Percentiles rank a stretch among this genome's conserved stretches.
phyloP scores from a whole-genome alignment of 805 yeast genomes.

The Aciculoconidium aculeatum region DNA sequence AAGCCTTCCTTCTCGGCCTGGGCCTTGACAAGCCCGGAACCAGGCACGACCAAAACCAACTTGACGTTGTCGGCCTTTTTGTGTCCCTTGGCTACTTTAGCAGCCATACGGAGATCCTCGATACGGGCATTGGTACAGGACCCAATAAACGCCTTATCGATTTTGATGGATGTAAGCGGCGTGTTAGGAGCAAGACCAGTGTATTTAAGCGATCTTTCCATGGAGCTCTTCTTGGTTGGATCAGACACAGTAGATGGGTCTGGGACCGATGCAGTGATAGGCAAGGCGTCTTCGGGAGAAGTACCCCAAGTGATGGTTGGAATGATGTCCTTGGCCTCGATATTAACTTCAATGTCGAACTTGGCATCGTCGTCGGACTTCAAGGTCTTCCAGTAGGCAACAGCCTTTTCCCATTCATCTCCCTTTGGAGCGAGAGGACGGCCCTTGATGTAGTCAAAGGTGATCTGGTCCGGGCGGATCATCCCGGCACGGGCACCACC shows the following conservation, averaged over 20 bases:
- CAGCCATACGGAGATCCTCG: constrained; percentile 95
- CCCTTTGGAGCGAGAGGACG: constrained; percentile 95
- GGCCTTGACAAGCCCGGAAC: constrained; percentile 89
- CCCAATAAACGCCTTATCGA: constrained; percentile 96
- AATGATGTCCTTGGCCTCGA: constrained; percentile 77
- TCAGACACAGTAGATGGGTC: constrained; percentile 73
- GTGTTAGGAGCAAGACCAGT: constrained; percentile 87
- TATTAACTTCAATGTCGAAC: constrained; percentile 77
- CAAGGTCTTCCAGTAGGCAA: constrained; percentile 83
- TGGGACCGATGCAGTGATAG: constrained; percentile 86
- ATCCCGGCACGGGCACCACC: constrained; percentile 99
- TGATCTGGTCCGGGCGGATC: constrained; percentile 91
- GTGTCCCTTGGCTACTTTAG: constrained; percentile 85
- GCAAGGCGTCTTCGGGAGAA: constrained; percentile 97
- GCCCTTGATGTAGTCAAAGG: constrained; percentile 85
- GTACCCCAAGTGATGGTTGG: constrained; percentile 99
- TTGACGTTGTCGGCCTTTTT: constrained; percentile 77
- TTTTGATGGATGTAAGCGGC: constrained; percentile 63
- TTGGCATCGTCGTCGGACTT: constrained; percentile 85
- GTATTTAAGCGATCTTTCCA: constrained; percentile 86
- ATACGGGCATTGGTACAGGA: constrained; percentile 97
- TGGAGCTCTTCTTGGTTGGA: constrained; percentile 72
- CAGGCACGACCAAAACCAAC: constrained; percentile 90
- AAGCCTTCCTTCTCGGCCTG: constrained; percentile 96
- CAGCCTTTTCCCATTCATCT: constrained; percentile 92